Base-by-base conservation (phyloP, 371 early-diverging fungal species). In the Lichtheimia corymbifera region DNA sequence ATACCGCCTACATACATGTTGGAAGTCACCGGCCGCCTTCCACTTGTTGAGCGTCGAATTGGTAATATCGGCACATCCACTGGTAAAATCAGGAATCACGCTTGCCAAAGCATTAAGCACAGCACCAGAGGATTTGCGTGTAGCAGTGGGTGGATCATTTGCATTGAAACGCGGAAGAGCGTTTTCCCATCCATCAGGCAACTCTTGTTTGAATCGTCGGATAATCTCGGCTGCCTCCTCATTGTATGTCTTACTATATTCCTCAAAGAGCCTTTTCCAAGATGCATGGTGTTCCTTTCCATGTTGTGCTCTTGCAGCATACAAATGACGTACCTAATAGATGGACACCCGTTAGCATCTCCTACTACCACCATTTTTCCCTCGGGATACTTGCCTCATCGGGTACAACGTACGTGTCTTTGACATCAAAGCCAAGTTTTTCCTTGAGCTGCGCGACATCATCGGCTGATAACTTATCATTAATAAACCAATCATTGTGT, bases 11-110 rank as follows among this genome's bases (percentile, higher is more conserved):
- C 71, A 64, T 65, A 79, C 74, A n/a, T 80, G 83, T 71, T 94
- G 94, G 82, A 97, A 96, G 64, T 94, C 96, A 13, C 77, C 84
- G 18, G 91, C 91, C 4, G 68, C 73, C 79, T 94, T 93, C 92
- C 96, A 95, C 35, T 89, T 84, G 45, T 95, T 94, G 67, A 95
- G 76, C 77, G 92, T 97, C 41, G 98, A 97, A 12, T 85, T 88
- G 24, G 97, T 92, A 70, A 99, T 75, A 79, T 99, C 99, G 15
- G 98, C 99, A 27, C 96, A 95, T 4, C 99, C 99, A 59, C 97
- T 91, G 51, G 97, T 64, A 17, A 98, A 79, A 70, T 93, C 93
- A 13, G 93, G 90, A 17, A 93, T 43, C 5, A 72, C 53, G 11
- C 82, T 80, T 2, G 91, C 91, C 55, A 97, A 63, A 45, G 87